phyloP scores from a whole-genome alignment of 108 stramenopile genomes.

The Hondaea fermentalgiana region DNA sequence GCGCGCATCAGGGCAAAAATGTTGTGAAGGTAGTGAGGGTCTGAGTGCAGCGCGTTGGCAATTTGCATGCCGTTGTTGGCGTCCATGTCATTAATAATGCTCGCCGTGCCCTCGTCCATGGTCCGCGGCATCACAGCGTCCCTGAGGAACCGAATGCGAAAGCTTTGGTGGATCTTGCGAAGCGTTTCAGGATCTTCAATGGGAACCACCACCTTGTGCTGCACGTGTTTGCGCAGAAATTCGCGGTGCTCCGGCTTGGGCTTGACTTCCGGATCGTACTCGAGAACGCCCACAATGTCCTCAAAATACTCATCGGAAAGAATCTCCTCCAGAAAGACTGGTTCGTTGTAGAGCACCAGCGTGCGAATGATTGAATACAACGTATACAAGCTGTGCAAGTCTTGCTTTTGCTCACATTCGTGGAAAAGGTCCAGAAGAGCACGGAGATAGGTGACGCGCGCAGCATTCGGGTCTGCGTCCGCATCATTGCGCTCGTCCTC shows the following conservation, averaged over 20 bases:
- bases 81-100: neutral
- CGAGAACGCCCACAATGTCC: constrained; percentile 36
- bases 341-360: neutral
- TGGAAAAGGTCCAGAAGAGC: constrained; percentile 31
- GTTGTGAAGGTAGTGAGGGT: neutral
- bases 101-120: neutral
- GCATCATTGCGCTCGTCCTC: neutral
- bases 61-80: neutral
- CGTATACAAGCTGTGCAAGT: neutral
- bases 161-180: constrained; percentile 40
- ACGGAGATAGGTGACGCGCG: neutral
- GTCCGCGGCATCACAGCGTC: constrained; percentile 26
- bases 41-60: neutral
- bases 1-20: neutral
- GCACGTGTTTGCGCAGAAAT: neutral
- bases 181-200: constrained; percentile 27
- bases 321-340: constrained; percentile 4
- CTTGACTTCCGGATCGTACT: constrained; percentile 41
- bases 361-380: neutral
- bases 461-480: neutral
- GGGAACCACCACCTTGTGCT: constrained; percentile 32
- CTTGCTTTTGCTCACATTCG: constrained; percentile 15
- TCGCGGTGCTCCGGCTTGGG: constrained; percentile 30
- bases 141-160: constrained; percentile 34
- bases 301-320: constrained; percentile 30